Percentiles rank a stretch among this genome's conserved stretches.
Conservation (phyloP, 768 basidiomycete genomes). For the Heimioporus sp. region DNA sequence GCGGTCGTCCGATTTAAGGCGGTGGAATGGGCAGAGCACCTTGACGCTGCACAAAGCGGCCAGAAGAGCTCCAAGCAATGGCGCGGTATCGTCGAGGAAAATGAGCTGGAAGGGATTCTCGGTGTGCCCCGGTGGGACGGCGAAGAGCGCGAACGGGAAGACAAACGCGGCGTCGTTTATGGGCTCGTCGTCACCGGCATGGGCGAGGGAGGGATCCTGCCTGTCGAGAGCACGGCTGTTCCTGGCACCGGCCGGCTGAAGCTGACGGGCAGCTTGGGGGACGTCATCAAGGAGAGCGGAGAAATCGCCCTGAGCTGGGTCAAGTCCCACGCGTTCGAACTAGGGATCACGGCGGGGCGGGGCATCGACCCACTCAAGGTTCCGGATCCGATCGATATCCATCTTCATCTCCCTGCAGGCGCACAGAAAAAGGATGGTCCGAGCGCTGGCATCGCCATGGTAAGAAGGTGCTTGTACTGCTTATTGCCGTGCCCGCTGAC, state of each 20-base stretch:
- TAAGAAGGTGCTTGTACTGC: conserved; percentile 28
- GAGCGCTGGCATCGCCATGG: conserved; percentile 88
- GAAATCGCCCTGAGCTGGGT: conserved; percentile 93
- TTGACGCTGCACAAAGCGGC: conserved; percentile 28
- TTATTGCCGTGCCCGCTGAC: not conserved
- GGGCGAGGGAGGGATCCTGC: conserved; percentile 81
- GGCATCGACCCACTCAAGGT: conserved; percentile 74
- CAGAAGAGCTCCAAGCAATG: conserved; percentile 43
- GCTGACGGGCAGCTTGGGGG: conserved; percentile 82
- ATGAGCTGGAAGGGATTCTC: conserved; percentile 80
- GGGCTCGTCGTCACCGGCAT: conserved; percentile 87
- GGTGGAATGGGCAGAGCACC: conserved; percentile 81
- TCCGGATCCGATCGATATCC: conserved; percentile 74
- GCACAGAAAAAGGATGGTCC: conserved; percentile 95
- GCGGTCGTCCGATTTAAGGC: conserved; percentile 89
- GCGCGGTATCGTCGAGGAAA: conserved; percentile 55
- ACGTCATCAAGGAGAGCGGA: conserved; percentile 90
- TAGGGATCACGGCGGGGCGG: conserved; percentile 70
- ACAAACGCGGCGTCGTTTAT: conserved; percentile 74
- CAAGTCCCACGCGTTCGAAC: conserved; percentile 76
- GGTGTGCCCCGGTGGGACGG: conserved; percentile 79
- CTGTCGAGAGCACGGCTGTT: conserved; percentile 79
- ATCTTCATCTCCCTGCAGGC: conserved; percentile 86
- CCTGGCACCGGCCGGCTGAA: conserved; percentile 75
- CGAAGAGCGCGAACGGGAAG: conserved; percentile 75